Conservation (phyloP, 768 basidiomycete genomes). For the Lentinula sp. region DNA sequence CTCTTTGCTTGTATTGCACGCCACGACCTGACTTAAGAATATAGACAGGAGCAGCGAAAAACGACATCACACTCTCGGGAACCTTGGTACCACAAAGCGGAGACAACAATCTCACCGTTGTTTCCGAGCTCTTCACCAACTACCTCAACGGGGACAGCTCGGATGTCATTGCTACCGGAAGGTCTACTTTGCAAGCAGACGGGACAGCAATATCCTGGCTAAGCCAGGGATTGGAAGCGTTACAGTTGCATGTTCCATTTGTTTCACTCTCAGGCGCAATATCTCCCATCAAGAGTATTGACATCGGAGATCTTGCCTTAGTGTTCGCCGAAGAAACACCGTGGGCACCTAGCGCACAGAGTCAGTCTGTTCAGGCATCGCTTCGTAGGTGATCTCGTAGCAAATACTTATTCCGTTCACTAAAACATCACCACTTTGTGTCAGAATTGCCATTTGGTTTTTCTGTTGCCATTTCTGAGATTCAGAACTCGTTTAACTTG, state of each 20-base stretch:
- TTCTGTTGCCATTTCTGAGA: conserved; percentile 46
- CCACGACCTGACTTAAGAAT: conserved; percentile 21
- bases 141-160: conserved; percentile 62
- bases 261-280: conserved; percentile 39
- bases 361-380: conserved; percentile 51
- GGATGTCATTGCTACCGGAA: conserved; percentile 52
- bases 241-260: conserved; percentile 61
- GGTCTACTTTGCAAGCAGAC: conserved; percentile 52
- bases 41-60: conserved; percentile 33
- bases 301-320: conserved; percentile 54
- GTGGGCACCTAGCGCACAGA: conserved; percentile 53
- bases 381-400: conserved; percentile 35
- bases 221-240: conserved; percentile 48
- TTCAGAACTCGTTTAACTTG: conserved; percentile 62
- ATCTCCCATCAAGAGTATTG: conserved; percentile 58
- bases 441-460: conserved; percentile 72
- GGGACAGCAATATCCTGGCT: conserved; percentile 61
- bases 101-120: conserved; percentile 33
- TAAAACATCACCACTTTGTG: background rate
- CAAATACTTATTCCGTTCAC: background rate
- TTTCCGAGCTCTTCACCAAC: conserved; percentile 62
- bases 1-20: background rate
- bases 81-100: conserved; percentile 47
- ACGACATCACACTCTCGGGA: conserved; percentile 55
- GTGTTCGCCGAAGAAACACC: conserved; percentile 45